These are phyloP conservation scores for Candolleomyces aberdarensis DNA, from an alignment of 768 basidiomycete genomes.

Conservation along the genomic window DNA sequence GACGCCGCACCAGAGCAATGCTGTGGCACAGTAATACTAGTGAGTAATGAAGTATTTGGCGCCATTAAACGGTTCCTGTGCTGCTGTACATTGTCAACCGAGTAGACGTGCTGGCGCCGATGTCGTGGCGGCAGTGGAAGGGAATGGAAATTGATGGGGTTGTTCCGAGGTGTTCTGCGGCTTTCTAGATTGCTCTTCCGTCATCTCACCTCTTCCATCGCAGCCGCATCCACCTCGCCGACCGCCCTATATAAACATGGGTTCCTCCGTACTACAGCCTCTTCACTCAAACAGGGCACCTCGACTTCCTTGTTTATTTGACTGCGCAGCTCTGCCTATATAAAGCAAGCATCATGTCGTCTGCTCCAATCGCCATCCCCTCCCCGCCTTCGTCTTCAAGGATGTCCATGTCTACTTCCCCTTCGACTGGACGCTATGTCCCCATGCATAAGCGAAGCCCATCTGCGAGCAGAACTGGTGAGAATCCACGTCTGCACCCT, in stretches of 20 bases:
- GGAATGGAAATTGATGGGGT: neutral
- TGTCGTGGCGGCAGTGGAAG: neutral
- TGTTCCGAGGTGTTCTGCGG: neutral
- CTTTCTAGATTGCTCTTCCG: conserved; percentile 5
- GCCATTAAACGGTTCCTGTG: no score
- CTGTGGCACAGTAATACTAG: no score
- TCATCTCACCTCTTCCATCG: conserved; percentile 1
- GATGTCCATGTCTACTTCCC: no score
- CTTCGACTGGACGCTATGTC: conserved; percentile 28
- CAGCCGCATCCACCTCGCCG: neutral
- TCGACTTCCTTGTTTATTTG: neutral
- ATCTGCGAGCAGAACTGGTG: neutral
- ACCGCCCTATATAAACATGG: neutral
- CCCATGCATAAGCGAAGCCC: conserved; percentile 36
- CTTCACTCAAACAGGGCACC: neutral
- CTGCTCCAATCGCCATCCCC: neutral
- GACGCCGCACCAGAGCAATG: no score
- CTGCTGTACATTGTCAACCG: no score
- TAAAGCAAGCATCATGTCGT: neutral
- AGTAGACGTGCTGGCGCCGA: no score
- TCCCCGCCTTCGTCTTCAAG: conserved; percentile 17
- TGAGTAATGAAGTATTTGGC: no score
- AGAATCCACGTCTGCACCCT: neutral
- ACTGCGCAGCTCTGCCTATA: neutral
- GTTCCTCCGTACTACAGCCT: neutral